phyloP scores from a whole-genome alignment of 495 filamentous ascomycete genomes.

The Echria macrotheca region DNA sequence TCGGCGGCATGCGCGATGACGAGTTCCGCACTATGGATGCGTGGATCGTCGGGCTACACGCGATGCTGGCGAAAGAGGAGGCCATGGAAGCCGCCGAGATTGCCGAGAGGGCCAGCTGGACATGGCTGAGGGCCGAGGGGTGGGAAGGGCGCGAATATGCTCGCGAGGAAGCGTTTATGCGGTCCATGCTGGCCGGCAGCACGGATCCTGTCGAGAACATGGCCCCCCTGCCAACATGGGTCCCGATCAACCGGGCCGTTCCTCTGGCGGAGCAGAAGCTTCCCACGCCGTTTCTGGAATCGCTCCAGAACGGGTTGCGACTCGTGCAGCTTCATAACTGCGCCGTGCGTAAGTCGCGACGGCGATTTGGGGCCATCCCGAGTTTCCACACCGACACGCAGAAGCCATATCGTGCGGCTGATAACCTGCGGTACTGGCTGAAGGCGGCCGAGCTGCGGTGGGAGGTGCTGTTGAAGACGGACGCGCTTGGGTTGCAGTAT shows the following conservation, averaged over 20 bases:
- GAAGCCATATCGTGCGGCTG: constrained; percentile 89
- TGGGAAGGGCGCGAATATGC: constrained; percentile 74
- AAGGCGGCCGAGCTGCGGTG: constrained; percentile 94
- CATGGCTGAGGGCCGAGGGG: constrained; percentile 66
- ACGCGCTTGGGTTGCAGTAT: constrained; percentile 81
- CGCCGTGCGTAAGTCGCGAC: constrained; percentile 73
- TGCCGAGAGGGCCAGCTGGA: constrained; percentile 66
- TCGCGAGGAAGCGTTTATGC: constrained; percentile 79
- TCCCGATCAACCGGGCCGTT: constrained; percentile 42
- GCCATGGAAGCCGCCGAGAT: constrained; percentile 67
- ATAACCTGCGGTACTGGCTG: constrained; percentile 91
- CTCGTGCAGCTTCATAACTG: constrained; percentile 87
- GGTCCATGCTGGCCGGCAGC: constrained; percentile 46
- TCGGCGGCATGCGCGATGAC: constrained; percentile 68
- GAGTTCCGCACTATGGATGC: constrained; percentile 64
- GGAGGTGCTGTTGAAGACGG: constrained; percentile 80
- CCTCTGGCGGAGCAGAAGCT: constrained; percentile 27
- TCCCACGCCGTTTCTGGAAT: constrained; percentile 70
- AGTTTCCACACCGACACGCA: constrained; percentile 80
- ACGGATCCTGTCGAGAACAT: constrained; percentile 29
- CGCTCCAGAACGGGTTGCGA: constrained; percentile 70
- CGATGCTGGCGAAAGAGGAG: constrained; percentile 68
- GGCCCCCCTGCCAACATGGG: constrained; percentile 64
- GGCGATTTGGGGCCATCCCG: constrained; percentile 87
- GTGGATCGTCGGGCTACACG: constrained; percentile 74